Conservation (phyloP, 2,329 filamentous ascomycete genomes). For the Colletotrichum aenigma region DNA sequence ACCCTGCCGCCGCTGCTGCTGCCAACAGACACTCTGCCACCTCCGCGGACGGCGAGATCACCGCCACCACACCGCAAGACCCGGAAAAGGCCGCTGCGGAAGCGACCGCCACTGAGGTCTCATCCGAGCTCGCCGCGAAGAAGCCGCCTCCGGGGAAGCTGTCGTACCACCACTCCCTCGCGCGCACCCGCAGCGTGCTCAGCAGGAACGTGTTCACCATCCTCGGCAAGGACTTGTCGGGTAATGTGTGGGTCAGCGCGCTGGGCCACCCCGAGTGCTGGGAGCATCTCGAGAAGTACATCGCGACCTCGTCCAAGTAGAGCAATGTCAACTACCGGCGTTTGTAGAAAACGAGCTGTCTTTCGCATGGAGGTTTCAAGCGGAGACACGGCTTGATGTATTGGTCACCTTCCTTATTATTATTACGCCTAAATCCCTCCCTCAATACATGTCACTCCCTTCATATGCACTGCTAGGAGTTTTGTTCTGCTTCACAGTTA, state of each 20-base stretch:
- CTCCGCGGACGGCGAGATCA: neutral
- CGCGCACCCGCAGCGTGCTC: slow-evolving; percentile 10
- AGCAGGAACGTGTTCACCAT: slow-evolving; percentile 18
- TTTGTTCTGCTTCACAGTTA: neutral
- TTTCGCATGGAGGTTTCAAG: too few relatives aligned
- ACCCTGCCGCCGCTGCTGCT: neutral
- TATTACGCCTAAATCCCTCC: neutral
- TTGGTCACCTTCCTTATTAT: neutral
- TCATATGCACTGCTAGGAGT: neutral
- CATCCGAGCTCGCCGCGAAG: neutral
- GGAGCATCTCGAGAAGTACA: slow-evolving; percentile 28
- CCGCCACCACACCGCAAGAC: neutral
- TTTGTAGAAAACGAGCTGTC: too few relatives aligned
- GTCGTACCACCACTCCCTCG: slow-evolving; percentile 14
- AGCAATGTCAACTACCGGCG: too few relatives aligned
- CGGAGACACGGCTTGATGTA: too few relatives aligned
- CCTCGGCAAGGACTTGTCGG: slow-evolving; percentile 30
- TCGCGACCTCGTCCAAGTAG: neutral
- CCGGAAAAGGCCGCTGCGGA: slow-evolving; percentile 1
- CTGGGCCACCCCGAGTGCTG: slow-evolving; percentile 27
- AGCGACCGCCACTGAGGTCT: neutral
- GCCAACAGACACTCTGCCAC: neutral
- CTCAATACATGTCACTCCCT: neutral
- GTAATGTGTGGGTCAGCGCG: slow-evolving; percentile 31
- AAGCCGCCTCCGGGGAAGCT: slow-evolving; percentile 15